A percentile compares a stretch with the other conserved stretches of the same genome.
These are phyloP conservation scores for Kurtzmaniella cleridarum DNA, from an alignment of 805 yeast genomes.

Conservation along the genomic window DNA sequence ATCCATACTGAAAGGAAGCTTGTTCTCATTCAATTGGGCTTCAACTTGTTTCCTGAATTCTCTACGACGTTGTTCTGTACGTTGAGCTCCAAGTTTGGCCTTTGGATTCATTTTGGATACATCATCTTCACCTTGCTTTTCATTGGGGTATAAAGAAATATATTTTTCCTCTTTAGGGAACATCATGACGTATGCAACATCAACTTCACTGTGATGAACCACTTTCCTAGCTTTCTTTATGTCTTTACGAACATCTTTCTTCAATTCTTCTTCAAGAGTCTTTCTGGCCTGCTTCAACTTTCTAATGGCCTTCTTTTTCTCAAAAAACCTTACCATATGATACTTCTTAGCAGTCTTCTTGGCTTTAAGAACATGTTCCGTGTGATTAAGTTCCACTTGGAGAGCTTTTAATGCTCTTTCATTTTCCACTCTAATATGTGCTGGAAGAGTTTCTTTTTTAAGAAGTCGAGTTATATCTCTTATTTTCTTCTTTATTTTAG, in stretches of 20 bases:
- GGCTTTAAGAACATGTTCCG: constrained; percentile 39
- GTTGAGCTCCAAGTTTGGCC: constrained; percentile 36
- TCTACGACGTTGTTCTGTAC: constrained; percentile 39
- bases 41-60: constrained; percentile 46
- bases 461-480: constrained; percentile 79
- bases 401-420: constrained; percentile 72
- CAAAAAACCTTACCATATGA: constrained; percentile 91
- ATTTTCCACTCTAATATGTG: constrained; percentile 60
- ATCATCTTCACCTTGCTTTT: constrained; percentile 20
- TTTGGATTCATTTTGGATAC: constrained; percentile 19
- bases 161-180: constrained; percentile 81
- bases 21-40: constrained; percentile 45
- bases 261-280: constrained; percentile 27
- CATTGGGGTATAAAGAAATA: constrained; percentile 64
- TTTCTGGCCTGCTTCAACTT: constrained; percentile 51
- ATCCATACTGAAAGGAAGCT: constrained; percentile 48
- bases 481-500: constrained; percentile 76
- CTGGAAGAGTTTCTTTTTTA: constrained; percentile 53
- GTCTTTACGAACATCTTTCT: constrained; percentile 30
- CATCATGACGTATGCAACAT: constrained; percentile 66
- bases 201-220: constrained; percentile 55
- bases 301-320: constrained; percentile 77
- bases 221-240: constrained; percentile 43
- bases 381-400: constrained; percentile 49
- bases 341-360: constrained; percentile 63